These are phyloP conservation scores for Coix lacrymajobi DNA, from an alignment of 176 grass and related monocot genomes.

Conservation along the genomic window DNA sequence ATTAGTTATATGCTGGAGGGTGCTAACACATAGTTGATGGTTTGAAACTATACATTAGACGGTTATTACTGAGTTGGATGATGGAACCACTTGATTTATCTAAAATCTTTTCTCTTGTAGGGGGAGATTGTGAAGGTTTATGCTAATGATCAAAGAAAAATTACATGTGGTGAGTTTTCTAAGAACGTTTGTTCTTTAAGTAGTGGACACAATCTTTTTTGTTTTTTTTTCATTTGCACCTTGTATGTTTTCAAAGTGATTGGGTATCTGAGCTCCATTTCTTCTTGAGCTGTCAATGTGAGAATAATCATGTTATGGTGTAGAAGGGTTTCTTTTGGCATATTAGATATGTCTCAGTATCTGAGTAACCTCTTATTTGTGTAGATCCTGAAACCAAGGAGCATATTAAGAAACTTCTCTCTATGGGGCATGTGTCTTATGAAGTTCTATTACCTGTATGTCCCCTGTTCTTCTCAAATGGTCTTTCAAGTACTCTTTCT, in stretches of 20 bases:
- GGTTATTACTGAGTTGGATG: neutral
- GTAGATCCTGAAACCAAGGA: conserved; percentile 83
- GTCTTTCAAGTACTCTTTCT: neutral
- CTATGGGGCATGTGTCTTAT: conserved; percentile 66
- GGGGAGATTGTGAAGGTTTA: conserved; percentile 85
- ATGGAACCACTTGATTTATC: conserved; percentile 11
- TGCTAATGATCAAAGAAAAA: conserved; percentile 85
- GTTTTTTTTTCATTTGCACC: neutral
- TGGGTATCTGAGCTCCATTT: neutral
- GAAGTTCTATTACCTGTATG: conserved; percentile 82
- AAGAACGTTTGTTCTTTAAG: conserved; percentile 7
- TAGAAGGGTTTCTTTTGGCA: neutral
- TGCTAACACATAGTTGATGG: neutral
- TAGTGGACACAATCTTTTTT: neutral
- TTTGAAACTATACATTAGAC: neutral
- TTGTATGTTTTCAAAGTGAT: neutral
- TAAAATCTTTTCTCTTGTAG: conserved; percentile 27
- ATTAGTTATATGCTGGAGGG: neutral
- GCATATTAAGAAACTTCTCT: conserved; percentile 74
- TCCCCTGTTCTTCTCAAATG: neutral
- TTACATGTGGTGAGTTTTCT: conserved; percentile 72
- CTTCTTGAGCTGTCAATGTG: neutral
- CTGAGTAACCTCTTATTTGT: conserved; percentile 4
- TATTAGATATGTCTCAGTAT: conserved; percentile 7
- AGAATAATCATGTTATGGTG: neutral